Conservation (phyloP, 441 rosid genomes). For the Populus tomentosa region DNA sequence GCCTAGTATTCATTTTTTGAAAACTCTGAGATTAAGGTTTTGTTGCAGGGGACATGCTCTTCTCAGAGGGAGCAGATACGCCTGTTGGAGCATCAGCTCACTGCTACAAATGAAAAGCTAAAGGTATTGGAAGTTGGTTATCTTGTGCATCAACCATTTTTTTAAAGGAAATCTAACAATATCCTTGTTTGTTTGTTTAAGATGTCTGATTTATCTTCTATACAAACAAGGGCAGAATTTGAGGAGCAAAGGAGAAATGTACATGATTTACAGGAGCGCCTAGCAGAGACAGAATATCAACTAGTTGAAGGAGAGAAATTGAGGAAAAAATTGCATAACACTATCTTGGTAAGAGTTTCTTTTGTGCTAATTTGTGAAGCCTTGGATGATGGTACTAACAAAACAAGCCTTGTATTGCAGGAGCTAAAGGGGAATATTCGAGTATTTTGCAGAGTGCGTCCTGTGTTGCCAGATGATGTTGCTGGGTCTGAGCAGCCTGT, state of each 20-base stretch:
- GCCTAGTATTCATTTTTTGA: neutral
- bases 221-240: slow-evolving; percentile 49
- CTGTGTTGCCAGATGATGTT: slow-evolving; percentile 77
- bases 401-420: slow-evolving; percentile 30
- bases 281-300: slow-evolving; percentile 61
- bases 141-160: neutral
- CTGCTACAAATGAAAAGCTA: slow-evolving; percentile 73
- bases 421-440: slow-evolving; percentile 98
- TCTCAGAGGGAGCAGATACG: slow-evolving; percentile 71
- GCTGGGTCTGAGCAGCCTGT: slow-evolving; percentile 50
- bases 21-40: slow-evolving; percentile 8
- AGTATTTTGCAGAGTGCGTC: slow-evolving; percentile 96
- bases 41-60: slow-evolving; percentile 71
- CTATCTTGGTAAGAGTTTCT: slow-evolving; percentile 58
- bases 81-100: slow-evolving; percentile 55
- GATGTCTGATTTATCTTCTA: slow-evolving; percentile 58
- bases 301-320: slow-evolving; percentile 74
- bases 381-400: neutral
- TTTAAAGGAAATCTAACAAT: neutral
- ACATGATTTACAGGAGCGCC: slow-evolving; percentile 50
- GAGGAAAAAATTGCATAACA: slow-evolving; percentile 89
- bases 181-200: slow-evolving; percentile 19
- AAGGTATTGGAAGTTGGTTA: slow-evolving; percentile 46
- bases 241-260: slow-evolving; percentile 46
- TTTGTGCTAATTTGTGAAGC: neutral